Conservation (phyloP, 257 asterid species). For the Fraxinus americana region DNA sequence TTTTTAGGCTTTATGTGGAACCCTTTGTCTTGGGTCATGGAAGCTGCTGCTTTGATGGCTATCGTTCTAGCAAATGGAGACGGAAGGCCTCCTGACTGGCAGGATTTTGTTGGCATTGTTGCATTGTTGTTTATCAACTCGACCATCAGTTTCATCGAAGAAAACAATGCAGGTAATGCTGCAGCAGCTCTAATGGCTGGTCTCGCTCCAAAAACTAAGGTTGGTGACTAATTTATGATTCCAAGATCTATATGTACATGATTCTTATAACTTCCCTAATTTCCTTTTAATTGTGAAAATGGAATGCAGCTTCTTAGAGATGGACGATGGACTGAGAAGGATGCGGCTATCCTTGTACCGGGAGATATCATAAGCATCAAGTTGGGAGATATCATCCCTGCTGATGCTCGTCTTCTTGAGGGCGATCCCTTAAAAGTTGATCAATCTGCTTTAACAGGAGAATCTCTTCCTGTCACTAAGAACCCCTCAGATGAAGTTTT, state of each 20-base stretch:
- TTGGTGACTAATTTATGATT: slow-evolving; percentile 10
- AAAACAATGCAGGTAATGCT: slow-evolving; percentile 91
- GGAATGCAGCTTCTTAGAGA: slow-evolving; percentile 69
- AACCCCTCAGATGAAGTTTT: slow-evolving; percentile 80
- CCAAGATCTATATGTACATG: background rate
- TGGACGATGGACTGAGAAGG: slow-evolving; percentile 87
- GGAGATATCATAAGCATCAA: slow-evolving; percentile 90
- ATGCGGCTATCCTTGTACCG: slow-evolving; percentile 85
- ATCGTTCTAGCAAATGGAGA: slow-evolving; percentile 80
- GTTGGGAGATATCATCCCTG: slow-evolving; percentile 88
- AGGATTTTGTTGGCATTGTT: slow-evolving; percentile 80
- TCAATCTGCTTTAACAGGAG: slow-evolving; percentile 92
- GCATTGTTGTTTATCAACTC: slow-evolving; percentile 82
- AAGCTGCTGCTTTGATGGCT: slow-evolving; percentile 93
- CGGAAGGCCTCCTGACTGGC: slow-evolving; percentile 83
- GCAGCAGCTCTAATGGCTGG: slow-evolving; percentile 98
- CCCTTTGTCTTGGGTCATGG: slow-evolving; percentile 97
- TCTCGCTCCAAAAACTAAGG: slow-evolving; percentile 93
- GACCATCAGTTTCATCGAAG: slow-evolving; percentile 85
- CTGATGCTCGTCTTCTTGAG: slow-evolving; percentile 96
- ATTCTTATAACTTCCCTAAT: background rate
- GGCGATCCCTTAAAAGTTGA: slow-evolving; percentile 90
- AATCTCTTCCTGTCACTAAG: slow-evolving; percentile 86
- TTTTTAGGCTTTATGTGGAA: slow-evolving; percentile 97
- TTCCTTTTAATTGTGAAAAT: background rate